Evolutionary conservation across 2,329 filamentous ascomycete genomes (phyloP).

Genomic region (Dactylella cylindrospora): DNA sequence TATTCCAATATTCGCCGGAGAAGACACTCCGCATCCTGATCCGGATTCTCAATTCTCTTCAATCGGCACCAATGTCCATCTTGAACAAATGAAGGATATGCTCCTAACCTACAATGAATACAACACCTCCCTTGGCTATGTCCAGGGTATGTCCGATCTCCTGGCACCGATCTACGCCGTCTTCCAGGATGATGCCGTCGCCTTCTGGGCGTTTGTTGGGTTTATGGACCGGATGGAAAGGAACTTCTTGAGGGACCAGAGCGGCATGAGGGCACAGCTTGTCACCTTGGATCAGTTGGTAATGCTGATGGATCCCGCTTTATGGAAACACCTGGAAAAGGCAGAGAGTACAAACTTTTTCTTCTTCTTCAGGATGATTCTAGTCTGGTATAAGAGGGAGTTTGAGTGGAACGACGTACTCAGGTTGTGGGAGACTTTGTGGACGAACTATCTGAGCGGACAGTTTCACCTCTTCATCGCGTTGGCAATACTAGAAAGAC

Average conservation of each 20-base stretch:
- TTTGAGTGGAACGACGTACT: conserved; percentile 87
- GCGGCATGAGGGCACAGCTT: conserved; percentile 91
- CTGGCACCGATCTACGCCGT: conserved; percentile 95
- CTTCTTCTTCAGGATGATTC: conserved; percentile 98
- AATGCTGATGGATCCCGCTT: conserved; percentile 91
- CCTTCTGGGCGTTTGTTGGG: conserved; percentile 92
- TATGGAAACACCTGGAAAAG: conserved; percentile 84
- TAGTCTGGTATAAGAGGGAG: conserved; percentile 98
- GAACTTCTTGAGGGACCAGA: conserved; percentile 93
- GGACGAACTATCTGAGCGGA: conserved; percentile 87
- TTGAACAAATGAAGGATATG: conserved; percentile 99
- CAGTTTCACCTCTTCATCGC: conserved; percentile 95
- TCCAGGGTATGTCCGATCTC: conserved; percentile 98
- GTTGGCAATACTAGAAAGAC: conserved; percentile 90
- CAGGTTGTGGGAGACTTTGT: conserved; percentile 85
- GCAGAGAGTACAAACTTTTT: conserved; percentile 98
- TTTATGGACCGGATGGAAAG: conserved; percentile 99
- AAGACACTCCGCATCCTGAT: conserved; percentile 95
- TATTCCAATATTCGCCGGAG: conserved; percentile 91
- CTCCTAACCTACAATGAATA: conserved; percentile 97
- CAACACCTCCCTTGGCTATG: conserved; percentile 91
- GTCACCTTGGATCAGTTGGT: conserved; percentile 90
- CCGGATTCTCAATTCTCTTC: conserved; percentile 93
- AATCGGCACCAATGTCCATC: conserved; percentile 89
- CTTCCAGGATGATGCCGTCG: conserved; percentile 92